Evolutionary conservation across 306 rosid species (phyloP).

Genomic region (Styphnolobium japonicum): DNA sequence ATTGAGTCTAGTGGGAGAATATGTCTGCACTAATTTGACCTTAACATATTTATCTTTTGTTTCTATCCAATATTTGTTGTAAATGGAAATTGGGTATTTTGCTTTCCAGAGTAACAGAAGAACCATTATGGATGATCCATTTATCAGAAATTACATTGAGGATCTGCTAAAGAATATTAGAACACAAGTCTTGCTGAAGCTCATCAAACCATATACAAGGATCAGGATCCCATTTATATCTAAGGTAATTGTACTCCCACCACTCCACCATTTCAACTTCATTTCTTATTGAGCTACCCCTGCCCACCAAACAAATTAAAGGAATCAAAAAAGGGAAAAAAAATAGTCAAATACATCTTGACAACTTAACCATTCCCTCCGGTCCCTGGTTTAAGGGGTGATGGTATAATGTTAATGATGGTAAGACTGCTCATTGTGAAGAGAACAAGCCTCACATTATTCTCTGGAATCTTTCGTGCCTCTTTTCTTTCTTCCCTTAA

Average conservation of each 20-base stretch:
- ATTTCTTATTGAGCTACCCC: background rate
- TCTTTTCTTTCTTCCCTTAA: background rate
- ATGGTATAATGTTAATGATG: background rate
- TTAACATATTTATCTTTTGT: constrained; percentile 9
- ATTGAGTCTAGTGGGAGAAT: background rate
- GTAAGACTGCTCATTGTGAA: constrained; percentile 16
- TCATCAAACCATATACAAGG: constrained; percentile 96
- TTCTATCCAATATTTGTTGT: constrained; percentile 22
- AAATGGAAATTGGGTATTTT: constrained; percentile 20
- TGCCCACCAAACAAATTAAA: background rate
- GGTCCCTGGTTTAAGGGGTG: background rate
- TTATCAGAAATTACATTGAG: constrained; percentile 93
- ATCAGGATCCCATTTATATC: constrained; percentile 96
- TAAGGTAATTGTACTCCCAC: constrained; percentile 48
- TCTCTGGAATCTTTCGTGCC: background rate
- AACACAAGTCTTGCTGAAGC: constrained; percentile 96
- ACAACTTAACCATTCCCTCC: background rate
- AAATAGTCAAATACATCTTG: background rate
- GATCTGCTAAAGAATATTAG: constrained; percentile 95
- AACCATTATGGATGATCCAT: constrained; percentile 96
- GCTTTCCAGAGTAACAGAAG: constrained; percentile 68
- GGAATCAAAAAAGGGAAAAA: background rate
- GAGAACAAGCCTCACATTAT: constrained; percentile 4
- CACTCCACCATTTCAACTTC: background rate
- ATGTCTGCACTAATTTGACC: background rate